Evolutionary conservation across 2,329 filamentous ascomycete genomes (phyloP).

Genomic region (Alternaria atra): DNA sequence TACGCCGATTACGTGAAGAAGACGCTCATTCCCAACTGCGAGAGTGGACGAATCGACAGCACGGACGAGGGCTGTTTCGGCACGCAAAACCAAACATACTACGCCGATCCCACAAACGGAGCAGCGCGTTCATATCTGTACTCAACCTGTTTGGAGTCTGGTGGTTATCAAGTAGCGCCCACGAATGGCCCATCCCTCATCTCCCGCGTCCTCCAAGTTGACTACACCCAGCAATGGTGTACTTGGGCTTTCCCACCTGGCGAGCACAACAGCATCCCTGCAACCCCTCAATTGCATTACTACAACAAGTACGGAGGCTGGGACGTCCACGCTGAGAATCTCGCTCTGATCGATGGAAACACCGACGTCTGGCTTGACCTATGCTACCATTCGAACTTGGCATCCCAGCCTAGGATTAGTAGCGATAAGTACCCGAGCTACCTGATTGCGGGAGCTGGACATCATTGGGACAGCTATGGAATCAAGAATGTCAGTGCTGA

Average conservation of each 20-base stretch:
- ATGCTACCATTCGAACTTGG: constrained; percentile 60
- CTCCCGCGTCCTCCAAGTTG: constrained; percentile 57
- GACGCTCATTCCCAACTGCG: constrained; percentile 56
- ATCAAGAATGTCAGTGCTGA: constrained; percentile 55
- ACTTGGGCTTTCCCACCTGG: constrained; percentile 63
- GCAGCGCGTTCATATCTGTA: constrained; percentile 60
- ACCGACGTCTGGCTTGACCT: constrained; percentile 63
- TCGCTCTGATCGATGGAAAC: constrained; percentile 63
- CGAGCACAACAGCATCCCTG: constrained; percentile 56
- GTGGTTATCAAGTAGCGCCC: constrained; percentile 60
- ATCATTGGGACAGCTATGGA: constrained; percentile 62
- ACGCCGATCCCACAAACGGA: constrained; percentile 55
- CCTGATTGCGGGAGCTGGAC: constrained; percentile 61
- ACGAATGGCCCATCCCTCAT: constrained; percentile 57
- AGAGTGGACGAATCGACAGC: constrained; percentile 54
- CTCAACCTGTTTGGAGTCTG: constrained; percentile 60
- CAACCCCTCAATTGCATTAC: constrained; percentile 53
- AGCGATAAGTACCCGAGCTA: constrained; percentile 59
- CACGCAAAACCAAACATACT: constrained; percentile 55
- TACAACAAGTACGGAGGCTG: constrained; percentile 61
- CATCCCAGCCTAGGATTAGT: constrained; percentile 47
- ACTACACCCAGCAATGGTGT: constrained; percentile 66
- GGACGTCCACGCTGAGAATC: constrained; percentile 56
- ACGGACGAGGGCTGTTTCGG: constrained; percentile 56
- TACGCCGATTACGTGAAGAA: constrained; percentile 63